Percentiles rank a stretch among this genome's conserved stretches.
Conservation (phyloP, 768 basidiomycete species). For the Coprinellus aureogranulatus region DNA sequence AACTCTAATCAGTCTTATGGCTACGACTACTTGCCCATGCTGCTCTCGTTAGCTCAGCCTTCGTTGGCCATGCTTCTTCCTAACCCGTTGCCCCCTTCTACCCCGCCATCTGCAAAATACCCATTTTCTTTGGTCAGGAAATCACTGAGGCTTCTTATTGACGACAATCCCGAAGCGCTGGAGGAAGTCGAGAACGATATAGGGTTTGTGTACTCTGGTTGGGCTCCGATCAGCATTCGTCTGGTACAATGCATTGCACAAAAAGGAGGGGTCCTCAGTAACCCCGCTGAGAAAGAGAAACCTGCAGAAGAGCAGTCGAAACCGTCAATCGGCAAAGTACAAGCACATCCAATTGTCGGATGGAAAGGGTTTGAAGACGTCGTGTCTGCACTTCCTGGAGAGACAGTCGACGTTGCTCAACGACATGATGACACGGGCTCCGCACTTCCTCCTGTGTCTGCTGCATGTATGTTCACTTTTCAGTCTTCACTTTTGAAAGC, state of each 20-base stretch:
- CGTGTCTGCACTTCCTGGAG: constrained; percentile 76
- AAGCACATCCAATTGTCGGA: constrained; percentile 88
- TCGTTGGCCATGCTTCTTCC: constrained; percentile 67
- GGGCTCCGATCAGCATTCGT: constrained; percentile 89
- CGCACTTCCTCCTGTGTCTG: constrained; percentile 24
- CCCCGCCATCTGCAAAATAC: constrained; percentile 51
- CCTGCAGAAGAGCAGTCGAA: constrained; percentile 32
- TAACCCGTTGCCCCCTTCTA: constrained; percentile 61
- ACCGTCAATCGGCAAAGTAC: constrained; percentile 50
- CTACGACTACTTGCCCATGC: constrained; percentile 65
- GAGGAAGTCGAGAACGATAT: constrained; percentile 92
- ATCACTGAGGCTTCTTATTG: constrained; percentile 86
- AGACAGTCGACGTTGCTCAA: constrained; percentile 77
- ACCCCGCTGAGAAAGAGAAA: constrained; percentile 65
- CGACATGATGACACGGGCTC: constrained; percentile 25
- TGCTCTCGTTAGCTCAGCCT: constrained; percentile 63
- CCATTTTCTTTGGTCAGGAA: constrained; percentile 77
- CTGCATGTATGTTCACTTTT: constrained; percentile 28
- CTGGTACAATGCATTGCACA: constrained; percentile 92
- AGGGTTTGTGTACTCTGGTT: constrained; percentile 94
- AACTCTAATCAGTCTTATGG: constrained; percentile 60
- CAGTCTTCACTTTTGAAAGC: not conserved
- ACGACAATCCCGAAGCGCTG: constrained; percentile 72
- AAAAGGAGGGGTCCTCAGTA: constrained; percentile 85
- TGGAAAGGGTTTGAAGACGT: constrained; percentile 99